Evolutionary conservation across 805 yeast species (phyloP).

Genomic region (Yamadazyma ubonensis): DNA sequence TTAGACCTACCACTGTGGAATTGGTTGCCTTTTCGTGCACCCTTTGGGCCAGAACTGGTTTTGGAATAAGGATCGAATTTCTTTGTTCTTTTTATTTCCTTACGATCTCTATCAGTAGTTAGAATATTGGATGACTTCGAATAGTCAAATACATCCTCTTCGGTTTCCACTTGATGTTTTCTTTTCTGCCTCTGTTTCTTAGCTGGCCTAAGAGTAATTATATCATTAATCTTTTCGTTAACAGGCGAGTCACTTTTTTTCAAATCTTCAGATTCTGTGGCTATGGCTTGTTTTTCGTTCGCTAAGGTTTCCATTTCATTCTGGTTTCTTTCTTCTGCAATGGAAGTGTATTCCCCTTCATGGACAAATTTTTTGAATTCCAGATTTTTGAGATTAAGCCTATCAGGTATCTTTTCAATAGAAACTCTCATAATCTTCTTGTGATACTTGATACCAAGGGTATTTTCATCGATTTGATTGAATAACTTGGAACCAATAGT

Average conservation of each 20-base stretch:
- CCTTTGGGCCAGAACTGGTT: constrained; percentile 50
- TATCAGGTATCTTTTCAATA: constrained; percentile 16
- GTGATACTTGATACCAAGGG: constrained; percentile 17
- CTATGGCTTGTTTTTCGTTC: no score
- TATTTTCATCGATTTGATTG: constrained; percentile 16
- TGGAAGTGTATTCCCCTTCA: neutral
- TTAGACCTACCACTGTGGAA: constrained; percentile 36
- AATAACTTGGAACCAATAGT: constrained; percentile 18
- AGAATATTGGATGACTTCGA: constrained; percentile 40
- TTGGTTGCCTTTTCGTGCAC: constrained; percentile 47
- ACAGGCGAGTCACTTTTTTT: neutral
- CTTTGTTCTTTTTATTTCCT: constrained; percentile 15
- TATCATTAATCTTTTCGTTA: constrained; percentile 25
- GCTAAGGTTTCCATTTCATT: neutral
- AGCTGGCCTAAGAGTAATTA: constrained; percentile 37
- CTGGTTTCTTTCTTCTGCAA: neutral
- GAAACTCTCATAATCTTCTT: constrained; percentile 15
- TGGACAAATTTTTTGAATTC: constrained; percentile 13
- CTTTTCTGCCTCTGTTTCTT: constrained; percentile 6
- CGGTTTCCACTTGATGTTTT: constrained; percentile 2
- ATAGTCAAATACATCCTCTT: constrained; percentile 43
- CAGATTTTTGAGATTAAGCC: constrained; percentile 10
- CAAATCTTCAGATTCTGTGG: no score
- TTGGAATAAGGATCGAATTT: constrained; percentile 63
- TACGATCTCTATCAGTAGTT: constrained; percentile 21